These are phyloP conservation scores for Phytophthora multivora DNA, from an alignment of 352 stramenopile species.

Conservation along the genomic window DNA sequence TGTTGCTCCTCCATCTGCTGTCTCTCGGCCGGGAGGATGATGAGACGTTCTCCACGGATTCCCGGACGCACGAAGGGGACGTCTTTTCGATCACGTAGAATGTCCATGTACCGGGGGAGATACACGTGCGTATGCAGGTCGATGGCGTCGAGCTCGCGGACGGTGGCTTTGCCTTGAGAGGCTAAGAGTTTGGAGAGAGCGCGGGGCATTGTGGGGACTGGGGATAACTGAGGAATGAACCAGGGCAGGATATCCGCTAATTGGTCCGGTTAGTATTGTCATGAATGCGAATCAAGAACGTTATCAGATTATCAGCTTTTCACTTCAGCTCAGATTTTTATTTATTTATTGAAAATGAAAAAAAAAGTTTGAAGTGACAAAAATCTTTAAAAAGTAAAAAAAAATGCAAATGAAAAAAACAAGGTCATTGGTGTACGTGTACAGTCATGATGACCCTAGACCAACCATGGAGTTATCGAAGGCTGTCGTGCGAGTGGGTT, in stretches of 20 bases:
- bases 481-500: conserved; percentile 11
- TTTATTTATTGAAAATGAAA: too few relatives aligned
- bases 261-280: too few relatives aligned
- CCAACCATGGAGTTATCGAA: neutral
- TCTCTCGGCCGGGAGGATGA: conserved; percentile 65
- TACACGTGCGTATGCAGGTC: conserved; percentile 78
- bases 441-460: neutral
- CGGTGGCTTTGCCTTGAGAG: conserved; percentile 40
- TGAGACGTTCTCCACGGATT: conserved; percentile 43
- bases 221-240: neutral
- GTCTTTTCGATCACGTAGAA: conserved; percentile 46
- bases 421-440: too few relatives aligned
- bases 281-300: too few relatives aligned
- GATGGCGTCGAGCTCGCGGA: conserved; percentile 45
- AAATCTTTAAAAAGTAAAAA: too few relatives aligned
- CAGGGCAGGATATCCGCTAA: neutral
- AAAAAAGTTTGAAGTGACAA: too few relatives aligned
- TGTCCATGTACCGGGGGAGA: conserved; percentile 65
- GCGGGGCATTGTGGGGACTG: conserved; percentile 23
- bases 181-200: conserved; percentile 32
- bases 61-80: conserved; percentile 52
- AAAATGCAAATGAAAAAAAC: too few relatives aligned
- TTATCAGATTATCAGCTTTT: too few relatives aligned
- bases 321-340: too few relatives aligned
- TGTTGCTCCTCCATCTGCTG: conserved; percentile 38